phyloP scores from a whole-genome alignment of 345 rosid species.

The Citrus medica region DNA sequence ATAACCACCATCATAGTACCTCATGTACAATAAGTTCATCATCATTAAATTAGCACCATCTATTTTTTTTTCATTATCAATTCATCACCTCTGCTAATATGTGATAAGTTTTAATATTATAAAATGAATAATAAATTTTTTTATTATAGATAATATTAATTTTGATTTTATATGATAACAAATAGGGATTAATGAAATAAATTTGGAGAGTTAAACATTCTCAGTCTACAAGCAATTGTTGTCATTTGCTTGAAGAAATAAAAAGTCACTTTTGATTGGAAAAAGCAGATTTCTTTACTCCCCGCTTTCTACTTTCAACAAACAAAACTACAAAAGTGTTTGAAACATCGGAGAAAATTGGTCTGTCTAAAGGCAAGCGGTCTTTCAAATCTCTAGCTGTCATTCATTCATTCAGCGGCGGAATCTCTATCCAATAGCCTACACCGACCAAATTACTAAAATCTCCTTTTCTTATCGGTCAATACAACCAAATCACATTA shows the following conservation, averaged over 20 bases:
- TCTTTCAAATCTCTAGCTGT: background rate
- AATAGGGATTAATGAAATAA: too few relatives aligned
- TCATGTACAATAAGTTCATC: too few relatives aligned
- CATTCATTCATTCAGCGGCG: background rate
- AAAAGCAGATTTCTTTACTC: background rate
- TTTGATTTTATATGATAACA: too few relatives aligned
- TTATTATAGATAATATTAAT: too few relatives aligned
- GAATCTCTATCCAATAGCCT: background rate
- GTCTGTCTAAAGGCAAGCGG: background rate
- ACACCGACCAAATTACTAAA: background rate
- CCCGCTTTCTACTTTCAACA: background rate
- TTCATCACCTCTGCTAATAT: too few relatives aligned
- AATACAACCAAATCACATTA: background rate
- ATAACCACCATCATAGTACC: too few relatives aligned
- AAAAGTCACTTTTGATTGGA: constrained; percentile 5
- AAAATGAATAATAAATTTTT: too few relatives aligned
- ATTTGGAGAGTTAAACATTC: too few relatives aligned
- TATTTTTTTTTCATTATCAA: too few relatives aligned
- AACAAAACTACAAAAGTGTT: background rate
- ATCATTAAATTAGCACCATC: too few relatives aligned
- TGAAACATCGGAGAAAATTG: background rate
- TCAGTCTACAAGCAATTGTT: too few relatives aligned
- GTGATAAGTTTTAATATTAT: too few relatives aligned
- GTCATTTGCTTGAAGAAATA: background rate
- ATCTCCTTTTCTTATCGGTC: background rate